These are phyloP conservation scores for Populus euphratica DNA, from an alignment of 345 rosid genomes.

Conservation along the genomic window DNA sequence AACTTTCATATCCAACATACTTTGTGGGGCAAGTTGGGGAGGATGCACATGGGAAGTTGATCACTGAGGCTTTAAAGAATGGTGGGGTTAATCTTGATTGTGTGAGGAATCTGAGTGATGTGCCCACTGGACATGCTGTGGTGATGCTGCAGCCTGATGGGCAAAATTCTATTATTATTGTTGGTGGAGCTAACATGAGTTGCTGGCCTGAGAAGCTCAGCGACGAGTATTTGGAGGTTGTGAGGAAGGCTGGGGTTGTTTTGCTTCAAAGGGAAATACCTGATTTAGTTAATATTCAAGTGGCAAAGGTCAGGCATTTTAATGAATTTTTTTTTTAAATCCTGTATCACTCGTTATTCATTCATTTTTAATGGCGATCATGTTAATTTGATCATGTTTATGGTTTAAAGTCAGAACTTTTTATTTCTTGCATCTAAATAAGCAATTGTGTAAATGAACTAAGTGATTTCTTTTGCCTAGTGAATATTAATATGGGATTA, in stretches of 20 bases:
- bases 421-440: background rate
- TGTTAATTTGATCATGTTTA: background rate
- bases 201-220: slow-evolving; percentile 64
- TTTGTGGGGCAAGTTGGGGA: slow-evolving; percentile 78
- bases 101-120: slow-evolving; percentile 39
- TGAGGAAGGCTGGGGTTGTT: slow-evolving; percentile 79
- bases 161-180: slow-evolving; percentile 86
- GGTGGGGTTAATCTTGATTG: slow-evolving; percentile 65
- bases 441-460: background rate
- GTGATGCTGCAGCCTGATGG: slow-evolving; percentile 91
- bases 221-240: slow-evolving; percentile 54
- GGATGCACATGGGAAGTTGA: slow-evolving; percentile 75
- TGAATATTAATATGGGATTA: background rate
- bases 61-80: slow-evolving; percentile 50
- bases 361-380: background rate
- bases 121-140: slow-evolving; percentile 94
- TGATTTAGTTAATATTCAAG: slow-evolving; percentile 80
- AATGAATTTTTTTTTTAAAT: background rate
- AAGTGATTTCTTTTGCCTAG: background rate
- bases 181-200: slow-evolving; percentile 86
- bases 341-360: background rate
- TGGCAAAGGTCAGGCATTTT: slow-evolving; percentile 59
- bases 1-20: slow-evolving; percentile 69
- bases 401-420: background rate
- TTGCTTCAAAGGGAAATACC: slow-evolving; percentile 93